Conservation (phyloP, 176 grass and related monocot species). For the Coix lacrymajobi region DNA sequence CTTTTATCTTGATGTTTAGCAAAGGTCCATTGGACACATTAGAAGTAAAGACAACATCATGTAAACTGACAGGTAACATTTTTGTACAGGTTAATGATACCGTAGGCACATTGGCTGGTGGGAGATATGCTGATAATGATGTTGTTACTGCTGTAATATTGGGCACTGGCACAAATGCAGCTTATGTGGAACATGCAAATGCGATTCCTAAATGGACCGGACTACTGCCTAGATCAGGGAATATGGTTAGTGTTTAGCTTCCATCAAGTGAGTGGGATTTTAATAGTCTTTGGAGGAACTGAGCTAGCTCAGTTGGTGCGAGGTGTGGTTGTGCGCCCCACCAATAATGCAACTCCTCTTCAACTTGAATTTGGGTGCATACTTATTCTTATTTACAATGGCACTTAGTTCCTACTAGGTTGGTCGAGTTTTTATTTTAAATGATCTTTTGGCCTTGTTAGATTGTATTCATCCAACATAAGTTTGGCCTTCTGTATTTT, state of each 20-base stretch:
- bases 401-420: not conserved
- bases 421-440: not conserved
- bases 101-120: constrained; percentile 82
- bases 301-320: not conserved
- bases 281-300: not conserved
- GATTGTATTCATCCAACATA: not conserved
- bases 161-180: constrained; percentile 95
- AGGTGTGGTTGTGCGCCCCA: not conserved
- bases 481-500: constrained; percentile 2
- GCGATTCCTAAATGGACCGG: constrained; percentile 85
- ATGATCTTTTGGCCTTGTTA: constrained; percentile 4
- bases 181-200: constrained; percentile 70
- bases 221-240: constrained; percentile 63
- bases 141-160: constrained; percentile 79
- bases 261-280: not conserved
- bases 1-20: not conserved
- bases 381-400: not conserved
- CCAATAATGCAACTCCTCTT: not conserved
- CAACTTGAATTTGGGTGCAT: not conserved
- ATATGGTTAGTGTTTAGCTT: constrained; percentile 56
- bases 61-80: constrained; percentile 2
- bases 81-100: constrained; percentile 81
- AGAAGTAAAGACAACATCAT: not conserved
- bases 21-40: not conserved
- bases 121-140: constrained; percentile 72